phyloP scores from a whole-genome alignment of 2,329 filamentous ascomycete genomes.

The Neurospora crassa region DNA sequence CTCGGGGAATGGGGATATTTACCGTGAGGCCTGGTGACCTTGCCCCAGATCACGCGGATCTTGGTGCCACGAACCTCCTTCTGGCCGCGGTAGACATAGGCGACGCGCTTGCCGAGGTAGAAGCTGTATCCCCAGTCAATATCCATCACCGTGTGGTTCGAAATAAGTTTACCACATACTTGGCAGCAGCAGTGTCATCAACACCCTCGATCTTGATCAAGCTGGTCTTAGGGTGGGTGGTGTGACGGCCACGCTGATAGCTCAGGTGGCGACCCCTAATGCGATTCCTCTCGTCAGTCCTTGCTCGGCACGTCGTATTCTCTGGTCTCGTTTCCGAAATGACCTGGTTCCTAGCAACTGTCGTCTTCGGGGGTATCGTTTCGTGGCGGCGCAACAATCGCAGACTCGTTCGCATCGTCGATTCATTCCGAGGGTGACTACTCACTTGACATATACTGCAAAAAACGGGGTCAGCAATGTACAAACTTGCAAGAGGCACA shows the following conservation, averaged over 20 bases:
- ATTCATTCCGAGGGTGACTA: constrained; percentile 24
- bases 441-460: constrained; percentile 85
- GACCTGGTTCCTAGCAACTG: neutral
- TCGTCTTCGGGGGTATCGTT: constrained; percentile 2
- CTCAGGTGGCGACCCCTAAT: constrained; percentile 92
- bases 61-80: constrained; percentile 95
- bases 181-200: constrained; percentile 79
- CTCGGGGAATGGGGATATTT: constrained; percentile 27
- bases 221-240: constrained; percentile 80
- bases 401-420: constrained; percentile 7
- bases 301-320: constrained; percentile 1
- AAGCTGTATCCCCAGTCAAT: constrained; percentile 45
- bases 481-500: constrained; percentile 5
- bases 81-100: constrained; percentile 95
- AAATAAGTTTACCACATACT: constrained; percentile 43
- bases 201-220: constrained; percentile 99
- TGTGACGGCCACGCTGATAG: constrained; percentile 93
- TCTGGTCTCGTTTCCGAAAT: constrained; percentile 3
- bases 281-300: constrained; percentile 18
- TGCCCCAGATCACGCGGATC: constrained; percentile 99
- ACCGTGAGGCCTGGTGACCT: constrained; percentile 94
- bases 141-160: constrained; percentile 1
- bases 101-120: constrained; percentile 98
- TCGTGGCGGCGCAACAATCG: constrained; percentile 15
- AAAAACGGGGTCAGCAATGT: constrained; percentile 29